Base-by-base conservation (phyloP, 352 stramenopile genomes). In the Phytopythium vexans region DNA sequence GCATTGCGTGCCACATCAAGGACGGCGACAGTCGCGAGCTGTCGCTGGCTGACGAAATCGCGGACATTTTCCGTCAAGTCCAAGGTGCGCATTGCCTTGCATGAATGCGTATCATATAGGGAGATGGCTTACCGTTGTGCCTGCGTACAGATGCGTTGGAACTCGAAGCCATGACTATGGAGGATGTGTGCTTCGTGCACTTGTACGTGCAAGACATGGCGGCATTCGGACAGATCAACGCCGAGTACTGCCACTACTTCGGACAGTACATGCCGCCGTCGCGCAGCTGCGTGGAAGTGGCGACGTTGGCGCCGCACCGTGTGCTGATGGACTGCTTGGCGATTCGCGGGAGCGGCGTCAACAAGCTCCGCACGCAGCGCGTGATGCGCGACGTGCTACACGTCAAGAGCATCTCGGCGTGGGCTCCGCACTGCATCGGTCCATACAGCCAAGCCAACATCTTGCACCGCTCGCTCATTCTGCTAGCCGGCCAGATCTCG, bases 391-490 rank as follows among this genome's bases (percentile, higher is more conserved):
- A 98, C 50, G 93, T 97, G 45, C 69, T 99, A 16, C 95, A 99
- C 52, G 91, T 99, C 12, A 91, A 97, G 67, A 99, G 96, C 54
- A 88, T 98, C 46, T 98, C 92, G 3, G 64, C 85, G 16, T 99
- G 97, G 97, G 97, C 97, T 5, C 97, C 97, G 0, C 92, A 98
- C 37, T 99, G 97, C 77, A 98, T 99, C 57, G 97, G 97, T 2
- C 97, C 97, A 3, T 99, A 99, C 75, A 98, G 92, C 58, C 97
- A 99, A 80, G 92, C 94, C 27, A 99, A 99, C 72, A 85, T 92
- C 12, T 60, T 99, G 6, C 76, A 94, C 54, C 80, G 79, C 37
- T 80, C 80, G 5, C 62, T 99, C n/a, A 89, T 98, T 33, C 82
- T 98, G 39, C 49, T 98, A 11, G 96, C 97, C 0, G 97, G 97